Percentiles rank a stretch among this genome's conserved stretches.
Evolutionary conservation across 1,284 basidiomycete genomes (phyloP).

Genomic region (Schizophyllum commune): DNA sequence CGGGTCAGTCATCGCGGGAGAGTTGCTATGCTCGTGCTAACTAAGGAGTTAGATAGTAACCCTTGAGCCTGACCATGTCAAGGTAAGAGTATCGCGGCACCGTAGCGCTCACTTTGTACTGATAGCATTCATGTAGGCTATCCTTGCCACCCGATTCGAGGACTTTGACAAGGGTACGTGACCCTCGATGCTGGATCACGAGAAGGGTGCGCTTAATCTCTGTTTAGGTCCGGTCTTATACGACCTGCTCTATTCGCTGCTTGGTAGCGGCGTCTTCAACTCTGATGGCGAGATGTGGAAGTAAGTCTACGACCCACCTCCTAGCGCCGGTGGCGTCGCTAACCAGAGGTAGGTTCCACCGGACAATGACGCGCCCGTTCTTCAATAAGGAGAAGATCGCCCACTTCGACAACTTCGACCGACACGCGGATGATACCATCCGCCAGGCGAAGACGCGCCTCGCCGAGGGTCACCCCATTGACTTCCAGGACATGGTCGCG

Average conservation of each 20-base stretch:
- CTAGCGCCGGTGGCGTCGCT: not conserved
- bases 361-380: conserved; percentile 1
- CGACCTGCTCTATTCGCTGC: conserved; percentile 1
- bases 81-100: not conserved
- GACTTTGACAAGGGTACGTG: conserved; percentile 10
- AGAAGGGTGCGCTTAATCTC: not conserved
- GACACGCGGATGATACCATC: conserved; percentile 5
- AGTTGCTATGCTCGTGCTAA: not conserved
- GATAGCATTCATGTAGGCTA: not conserved
- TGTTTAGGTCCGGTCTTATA: not conserved
- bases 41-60: not conserved
- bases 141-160: conserved; percentile 8
- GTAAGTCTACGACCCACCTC: conserved; percentile 8
- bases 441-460: conserved; percentile 1
- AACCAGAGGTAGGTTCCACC: conserved; percentile 2
- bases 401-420: conserved; percentile 9
- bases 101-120: not conserved
- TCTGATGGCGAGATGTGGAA: conserved; percentile 12
- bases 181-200: not conserved
- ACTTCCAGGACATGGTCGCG: conserved; percentile 21
- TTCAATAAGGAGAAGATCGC: conserved; percentile 6
- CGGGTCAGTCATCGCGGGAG: not conserved
- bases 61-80: not conserved
- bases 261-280: conserved; percentile 12
- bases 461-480: not conserved